Conservation (phyloP, 805 yeast species). For the Teunomyces pallodes region DNA sequence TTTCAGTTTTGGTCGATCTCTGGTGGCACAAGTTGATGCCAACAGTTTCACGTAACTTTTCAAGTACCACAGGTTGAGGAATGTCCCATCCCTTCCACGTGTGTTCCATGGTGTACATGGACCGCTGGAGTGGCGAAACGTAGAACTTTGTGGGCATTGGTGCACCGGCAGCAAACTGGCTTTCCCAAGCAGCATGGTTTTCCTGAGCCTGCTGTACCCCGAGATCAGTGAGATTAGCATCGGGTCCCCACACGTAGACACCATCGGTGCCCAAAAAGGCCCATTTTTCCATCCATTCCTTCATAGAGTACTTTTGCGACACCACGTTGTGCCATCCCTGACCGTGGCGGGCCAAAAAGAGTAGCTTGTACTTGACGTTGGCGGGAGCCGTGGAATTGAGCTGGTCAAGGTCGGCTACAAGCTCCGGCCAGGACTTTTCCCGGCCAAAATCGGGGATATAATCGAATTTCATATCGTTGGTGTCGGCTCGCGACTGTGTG, state of each 20-base stretch:
- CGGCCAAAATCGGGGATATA: slow-evolving; percentile 20
- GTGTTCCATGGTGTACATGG: slow-evolving; percentile 17
- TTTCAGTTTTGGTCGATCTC: slow-evolving; percentile 15
- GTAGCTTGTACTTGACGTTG: slow-evolving; percentile 18
- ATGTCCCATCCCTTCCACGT: slow-evolving; percentile 22
- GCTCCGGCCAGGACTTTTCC: slow-evolving; percentile 17
- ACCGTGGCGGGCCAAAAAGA: slow-evolving; percentile 27
- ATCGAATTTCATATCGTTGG: slow-evolving; percentile 22
- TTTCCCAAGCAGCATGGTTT: slow-evolving; percentile 19
- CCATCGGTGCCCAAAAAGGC: slow-evolving; percentile 22
- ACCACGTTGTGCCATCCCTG: slow-evolving; percentile 26
- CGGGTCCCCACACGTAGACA: slow-evolving; percentile 23
- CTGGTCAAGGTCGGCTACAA: slow-evolving; percentile 10
- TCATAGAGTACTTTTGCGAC: slow-evolving; percentile 20
- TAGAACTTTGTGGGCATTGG: slow-evolving; percentile 23
- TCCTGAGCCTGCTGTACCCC: slow-evolving; percentile 24
- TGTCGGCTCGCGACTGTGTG: slow-evolving; percentile 16
- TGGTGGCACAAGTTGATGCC: slow-evolving; percentile 26
- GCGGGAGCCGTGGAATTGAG: slow-evolving; percentile 13
- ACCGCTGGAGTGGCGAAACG: slow-evolving; percentile 27
- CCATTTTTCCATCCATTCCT: slow-evolving; percentile 24
- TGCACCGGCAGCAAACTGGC: slow-evolving; percentile 18
- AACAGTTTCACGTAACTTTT: slow-evolving; percentile 23
- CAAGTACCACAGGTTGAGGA: slow-evolving; percentile 16
- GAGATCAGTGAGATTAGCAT: slow-evolving; percentile 22